These are phyloP conservation scores for Byssochlamys sp. DNA, from an alignment of 2,329 filamentous ascomycete species.

Conservation along the genomic window DNA sequence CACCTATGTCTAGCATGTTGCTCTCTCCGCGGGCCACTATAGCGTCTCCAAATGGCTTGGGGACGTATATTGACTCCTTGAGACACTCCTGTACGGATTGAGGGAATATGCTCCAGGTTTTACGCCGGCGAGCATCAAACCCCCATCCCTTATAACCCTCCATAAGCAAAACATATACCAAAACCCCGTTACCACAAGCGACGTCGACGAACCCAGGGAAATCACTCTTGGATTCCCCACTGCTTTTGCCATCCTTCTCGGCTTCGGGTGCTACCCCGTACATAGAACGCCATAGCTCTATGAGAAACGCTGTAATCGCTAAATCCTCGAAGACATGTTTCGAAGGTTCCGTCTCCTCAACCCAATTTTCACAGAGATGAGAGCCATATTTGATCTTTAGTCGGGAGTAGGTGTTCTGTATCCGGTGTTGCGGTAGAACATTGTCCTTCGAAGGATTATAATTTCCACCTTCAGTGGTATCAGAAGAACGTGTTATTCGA, in stretches of 20 bases:
- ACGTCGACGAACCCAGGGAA: slow-evolving; percentile 94
- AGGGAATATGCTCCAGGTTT: slow-evolving; percentile 71
- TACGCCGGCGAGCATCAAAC: slow-evolving; percentile 78
- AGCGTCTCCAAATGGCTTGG: slow-evolving; percentile 37
- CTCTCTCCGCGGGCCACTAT: slow-evolving; percentile 1
- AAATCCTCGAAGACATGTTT: slow-evolving; percentile 97
- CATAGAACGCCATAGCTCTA: slow-evolving; percentile 83
- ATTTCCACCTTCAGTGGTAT: slow-evolving; percentile 44
- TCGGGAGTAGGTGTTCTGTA: slow-evolving; percentile 72
- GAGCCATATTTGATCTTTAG: slow-evolving; percentile 74
- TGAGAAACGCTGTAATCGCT: slow-evolving; percentile 78
- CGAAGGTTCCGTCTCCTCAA: slow-evolving; percentile 71
- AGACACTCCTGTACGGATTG: slow-evolving; percentile 40
- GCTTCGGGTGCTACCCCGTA: slow-evolving; percentile 42
- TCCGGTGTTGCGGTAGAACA: slow-evolving; percentile 62
- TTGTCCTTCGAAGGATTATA: slow-evolving; percentile 76
- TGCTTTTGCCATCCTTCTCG: slow-evolving; percentile 7
- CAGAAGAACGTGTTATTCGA: slow-evolving; percentile 12
- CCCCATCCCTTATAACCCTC: slow-evolving; percentile 83
- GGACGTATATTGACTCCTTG: slow-evolving; percentile 53
- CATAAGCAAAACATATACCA: slow-evolving; percentile 68
- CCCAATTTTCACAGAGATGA: slow-evolving; percentile 63
- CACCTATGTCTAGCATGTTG: slow-evolving; percentile 7
- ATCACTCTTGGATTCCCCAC: slow-evolving; percentile 10
- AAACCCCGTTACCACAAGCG: slow-evolving; percentile 85